These are phyloP conservation scores for Chlamydomonas asymmetrica DNA, from an alignment of 139 green algal genomes.

Conservation along the genomic window DNA sequence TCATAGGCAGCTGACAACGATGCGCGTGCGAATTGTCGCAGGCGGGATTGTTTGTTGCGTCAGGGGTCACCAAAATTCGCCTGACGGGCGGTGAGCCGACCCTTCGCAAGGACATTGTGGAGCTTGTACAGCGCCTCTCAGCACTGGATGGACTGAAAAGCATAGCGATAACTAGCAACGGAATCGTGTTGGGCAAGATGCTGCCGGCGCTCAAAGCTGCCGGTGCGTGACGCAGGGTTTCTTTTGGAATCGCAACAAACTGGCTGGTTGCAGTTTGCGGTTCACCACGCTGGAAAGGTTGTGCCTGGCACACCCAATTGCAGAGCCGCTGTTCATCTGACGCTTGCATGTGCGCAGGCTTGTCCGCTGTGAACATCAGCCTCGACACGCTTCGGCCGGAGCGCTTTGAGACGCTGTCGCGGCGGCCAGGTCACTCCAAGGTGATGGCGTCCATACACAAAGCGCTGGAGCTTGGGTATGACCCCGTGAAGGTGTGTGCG, in stretches of 20 bases:
- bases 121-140: slow-evolving; percentile 61
- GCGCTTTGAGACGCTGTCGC: slow-evolving; percentile 88
- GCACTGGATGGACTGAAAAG: slow-evolving; percentile 58
- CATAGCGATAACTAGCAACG: slow-evolving; percentile 94
- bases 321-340: background rate
- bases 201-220: slow-evolving; percentile 56
- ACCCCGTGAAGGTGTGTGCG: slow-evolving; percentile 75
- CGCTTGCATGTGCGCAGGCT: slow-evolving; percentile 50
- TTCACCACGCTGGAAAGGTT: too few species aligned
- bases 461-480: slow-evolving; percentile 78
- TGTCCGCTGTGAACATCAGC: slow-evolving; percentile 91
- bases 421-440: slow-evolving; percentile 70
- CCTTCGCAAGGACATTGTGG: slow-evolving; percentile 82
- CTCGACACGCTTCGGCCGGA: slow-evolving; percentile 90
- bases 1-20: too few species aligned
- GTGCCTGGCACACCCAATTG: too few species aligned
- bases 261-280: background rate
- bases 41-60: slow-evolving; percentile 78
- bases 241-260: too few species aligned
- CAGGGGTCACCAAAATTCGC: slow-evolving; percentile 92
- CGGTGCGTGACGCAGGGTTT: background rate
- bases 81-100: slow-evolving; percentile 98
- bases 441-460: slow-evolving; percentile 82
- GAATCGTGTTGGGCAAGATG: slow-evolving; percentile 77
- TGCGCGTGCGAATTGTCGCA: too few species aligned